phyloP scores from a whole-genome alignment of 2,329 filamentous ascomycete genomes.

The Setomelanomma holmii region DNA sequence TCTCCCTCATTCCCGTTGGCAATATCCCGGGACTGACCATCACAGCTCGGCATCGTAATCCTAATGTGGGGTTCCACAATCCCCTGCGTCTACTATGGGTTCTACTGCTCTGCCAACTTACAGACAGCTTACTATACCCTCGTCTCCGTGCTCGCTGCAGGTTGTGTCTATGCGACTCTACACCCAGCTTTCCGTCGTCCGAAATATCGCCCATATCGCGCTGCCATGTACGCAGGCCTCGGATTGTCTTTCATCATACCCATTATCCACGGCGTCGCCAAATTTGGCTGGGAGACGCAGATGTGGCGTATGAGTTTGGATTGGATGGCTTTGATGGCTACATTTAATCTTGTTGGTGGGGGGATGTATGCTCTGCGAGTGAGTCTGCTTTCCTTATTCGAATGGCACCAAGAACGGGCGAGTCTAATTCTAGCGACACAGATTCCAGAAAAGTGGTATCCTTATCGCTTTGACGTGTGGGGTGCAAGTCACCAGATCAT shows the following conservation, averaged over 20 bases:
- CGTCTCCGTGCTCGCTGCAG: slow-evolving; percentile 14
- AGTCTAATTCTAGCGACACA: slow-evolving; percentile 14
- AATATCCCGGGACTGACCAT: neutral
- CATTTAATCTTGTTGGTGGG: slow-evolving; percentile 15
- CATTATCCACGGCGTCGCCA: slow-evolving; percentile 13
- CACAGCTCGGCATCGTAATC: slow-evolving; percentile 22
- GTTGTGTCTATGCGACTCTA: slow-evolving; percentile 13
- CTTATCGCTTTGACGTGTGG: slow-evolving; percentile 54
- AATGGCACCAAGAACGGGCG: slow-evolving; percentile 34
- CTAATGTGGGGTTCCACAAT: slow-evolving; percentile 27
- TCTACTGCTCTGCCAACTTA: slow-evolving; percentile 13
- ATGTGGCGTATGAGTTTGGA: slow-evolving; percentile 23
- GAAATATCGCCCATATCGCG: slow-evolving; percentile 14
- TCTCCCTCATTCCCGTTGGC: neutral
- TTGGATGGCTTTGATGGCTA: slow-evolving; percentile 24
- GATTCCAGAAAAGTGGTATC: slow-evolving; percentile 55
- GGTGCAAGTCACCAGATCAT: slow-evolving; percentile 60
- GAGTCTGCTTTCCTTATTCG: neutral
- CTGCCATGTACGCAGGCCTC: slow-evolving; percentile 19
- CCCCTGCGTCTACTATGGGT: slow-evolving; percentile 23
- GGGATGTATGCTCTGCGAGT: slow-evolving; percentile 16
- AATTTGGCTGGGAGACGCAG: slow-evolving; percentile 22
- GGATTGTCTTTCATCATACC: slow-evolving; percentile 21
- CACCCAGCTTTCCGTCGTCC: slow-evolving; percentile 20
- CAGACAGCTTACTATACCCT: slow-evolving; percentile 18